These are phyloP conservation scores for Camillea tinctor DNA, from an alignment of 2,329 filamentous ascomycete genomes.

Conservation along the genomic window DNA sequence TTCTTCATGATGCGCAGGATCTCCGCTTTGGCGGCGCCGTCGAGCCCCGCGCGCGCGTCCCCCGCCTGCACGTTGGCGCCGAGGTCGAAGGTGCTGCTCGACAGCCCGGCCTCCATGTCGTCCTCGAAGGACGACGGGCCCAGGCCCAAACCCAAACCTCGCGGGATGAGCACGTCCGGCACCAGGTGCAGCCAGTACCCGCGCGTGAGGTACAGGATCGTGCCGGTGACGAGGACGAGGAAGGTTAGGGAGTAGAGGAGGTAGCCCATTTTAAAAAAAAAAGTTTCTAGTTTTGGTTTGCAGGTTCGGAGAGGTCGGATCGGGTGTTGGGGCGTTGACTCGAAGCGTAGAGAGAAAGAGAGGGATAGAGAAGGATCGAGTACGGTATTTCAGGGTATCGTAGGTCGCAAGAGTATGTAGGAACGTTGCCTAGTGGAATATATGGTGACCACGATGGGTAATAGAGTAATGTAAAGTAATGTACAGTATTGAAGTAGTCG, in stretches of 20 bases:
- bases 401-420: not conserved
- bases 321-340: not conserved
- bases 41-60: slow-evolving; percentile 77
- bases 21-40: slow-evolving; percentile 76
- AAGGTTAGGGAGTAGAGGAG: slow-evolving; percentile 77
- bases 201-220: slow-evolving; percentile 79
- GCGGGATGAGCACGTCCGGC: slow-evolving; percentile 51
- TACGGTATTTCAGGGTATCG: not conserved
- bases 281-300: not conserved
- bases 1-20: slow-evolving; percentile 90
- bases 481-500: not conserved
- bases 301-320: slow-evolving; percentile 1
- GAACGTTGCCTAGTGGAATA: too few species aligned
- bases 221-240: slow-evolving; percentile 67
- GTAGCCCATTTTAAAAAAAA: slow-evolving; percentile 62
- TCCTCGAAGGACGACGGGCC: slow-evolving; percentile 68
- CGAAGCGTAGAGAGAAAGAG: not conserved
- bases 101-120: slow-evolving; percentile 86
- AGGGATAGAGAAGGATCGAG: not conserved
- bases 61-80: slow-evolving; percentile 74
- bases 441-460: not conserved
- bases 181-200: slow-evolving; percentile 71
- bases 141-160: slow-evolving; percentile 48
- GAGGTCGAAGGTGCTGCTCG: slow-evolving; percentile 80
- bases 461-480: too few species aligned